phyloP scores from a whole-genome alignment of 441 rosid species.

The Syzygium syzygioides region DNA sequence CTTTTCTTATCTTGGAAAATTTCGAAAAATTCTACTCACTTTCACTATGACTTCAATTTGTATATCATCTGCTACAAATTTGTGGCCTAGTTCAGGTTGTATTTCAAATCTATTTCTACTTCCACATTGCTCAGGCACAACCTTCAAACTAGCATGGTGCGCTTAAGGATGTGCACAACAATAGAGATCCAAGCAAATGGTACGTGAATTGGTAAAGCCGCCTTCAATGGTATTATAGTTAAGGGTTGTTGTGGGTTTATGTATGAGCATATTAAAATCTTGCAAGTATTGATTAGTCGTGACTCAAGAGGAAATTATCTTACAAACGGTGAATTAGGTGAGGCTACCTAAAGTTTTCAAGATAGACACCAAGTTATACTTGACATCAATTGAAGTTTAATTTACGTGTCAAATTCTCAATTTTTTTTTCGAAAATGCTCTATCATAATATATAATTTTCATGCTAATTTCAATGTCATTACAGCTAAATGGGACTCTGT shows the following conservation, averaged over 20 bases:
- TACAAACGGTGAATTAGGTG: background rate
- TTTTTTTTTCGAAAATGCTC: background rate
- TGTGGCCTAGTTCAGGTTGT: background rate
- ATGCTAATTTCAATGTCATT: background rate
- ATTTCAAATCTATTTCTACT: no score
- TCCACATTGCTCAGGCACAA: background rate
- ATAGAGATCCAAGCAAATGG: background rate
- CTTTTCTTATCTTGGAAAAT: background rate
- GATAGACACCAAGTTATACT: background rate
- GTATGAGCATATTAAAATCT: background rate
- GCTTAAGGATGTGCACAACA: background rate
- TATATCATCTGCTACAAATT: no score
- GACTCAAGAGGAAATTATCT: background rate
- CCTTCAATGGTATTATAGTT: background rate
- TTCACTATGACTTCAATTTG: background rate
- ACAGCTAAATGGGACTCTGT: background rate
- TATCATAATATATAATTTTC: background rate
- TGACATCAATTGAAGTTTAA: background rate
- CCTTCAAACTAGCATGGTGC: background rate
- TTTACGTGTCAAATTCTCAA: background rate
- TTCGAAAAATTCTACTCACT: background rate
- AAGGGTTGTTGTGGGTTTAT: background rate
- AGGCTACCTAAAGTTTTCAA: background rate
- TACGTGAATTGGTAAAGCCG: background rate
- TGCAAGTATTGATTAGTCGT: background rate